A percentile compares a stretch with the other conserved stretches of the same genome.
These are phyloP conservation scores for Chalciporus pseudorubinellus DNA, from an alignment of 768 basidiomycete species.

Conservation along the genomic window DNA sequence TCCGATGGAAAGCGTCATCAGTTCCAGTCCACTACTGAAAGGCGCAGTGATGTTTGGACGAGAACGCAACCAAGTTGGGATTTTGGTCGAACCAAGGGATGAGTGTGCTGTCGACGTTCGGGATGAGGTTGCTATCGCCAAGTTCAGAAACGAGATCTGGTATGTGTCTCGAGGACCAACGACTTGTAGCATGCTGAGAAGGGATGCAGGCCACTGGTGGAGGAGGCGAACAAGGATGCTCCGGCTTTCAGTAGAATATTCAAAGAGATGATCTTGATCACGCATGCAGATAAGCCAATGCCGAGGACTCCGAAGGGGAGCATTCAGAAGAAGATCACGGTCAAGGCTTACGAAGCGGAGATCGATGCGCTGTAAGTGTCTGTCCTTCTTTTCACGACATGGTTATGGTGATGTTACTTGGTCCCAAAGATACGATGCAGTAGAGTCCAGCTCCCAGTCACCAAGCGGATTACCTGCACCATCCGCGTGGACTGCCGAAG, in stretches of 20 bases:
- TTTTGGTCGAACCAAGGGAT: slow-evolving; percentile 28
- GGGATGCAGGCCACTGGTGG: slow-evolving; percentile 28
- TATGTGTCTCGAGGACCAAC: too few relatives aligned
- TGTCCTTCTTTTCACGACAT: too few relatives aligned
- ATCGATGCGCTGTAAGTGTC: slow-evolving; percentile 24
- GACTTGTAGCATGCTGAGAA: too few relatives aligned
- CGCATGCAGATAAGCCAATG: slow-evolving; percentile 39
- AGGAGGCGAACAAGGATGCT: slow-evolving; percentile 37
- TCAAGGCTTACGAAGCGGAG: slow-evolving; percentile 20
- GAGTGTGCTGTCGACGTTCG: slow-evolving; percentile 13
- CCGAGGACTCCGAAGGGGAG: slow-evolving; percentile 34
- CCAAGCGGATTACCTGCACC: neutral
- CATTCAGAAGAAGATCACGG: slow-evolving; percentile 12
- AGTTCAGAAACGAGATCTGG: slow-evolving; percentile 26
- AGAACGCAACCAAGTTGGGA: slow-evolving; percentile 29
- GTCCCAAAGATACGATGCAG: slow-evolving; percentile 8
- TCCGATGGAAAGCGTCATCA: slow-evolving; percentile 31
- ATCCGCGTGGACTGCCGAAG: neutral
- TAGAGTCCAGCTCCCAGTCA: neutral
- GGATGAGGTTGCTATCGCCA: slow-evolving; percentile 5
- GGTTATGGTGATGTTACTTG: too few relatives aligned
- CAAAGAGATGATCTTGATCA: slow-evolving; percentile 51
- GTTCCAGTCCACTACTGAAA: slow-evolving; percentile 19
- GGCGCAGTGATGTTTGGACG: slow-evolving; percentile 33
- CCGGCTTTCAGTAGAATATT: slow-evolving; percentile 43